Evolutionary conservation across 345 rosid genomes (phyloP), one percentile per base, ranked within the genome.

Genomic region (Eucalyptus victrix): DNA sequence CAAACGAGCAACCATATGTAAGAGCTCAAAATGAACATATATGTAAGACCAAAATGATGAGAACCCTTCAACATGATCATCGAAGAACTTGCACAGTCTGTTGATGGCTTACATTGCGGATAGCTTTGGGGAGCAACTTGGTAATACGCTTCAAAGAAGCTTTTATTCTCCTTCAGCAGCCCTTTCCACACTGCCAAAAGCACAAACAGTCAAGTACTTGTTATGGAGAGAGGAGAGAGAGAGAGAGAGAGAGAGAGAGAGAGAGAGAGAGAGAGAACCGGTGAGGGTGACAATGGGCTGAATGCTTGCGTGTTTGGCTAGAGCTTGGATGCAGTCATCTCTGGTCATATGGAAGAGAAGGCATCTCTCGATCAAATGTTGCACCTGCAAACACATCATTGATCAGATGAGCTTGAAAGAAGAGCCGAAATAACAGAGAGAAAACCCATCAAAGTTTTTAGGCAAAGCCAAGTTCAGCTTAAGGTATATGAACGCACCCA

Each of bases 361-460:
- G 90, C 96, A 94, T 89, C 93, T 92, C 93, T 93, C 95, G 80
- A 93, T 94, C 96, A 93, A 89, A 58, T 93, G 91, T 49, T 94
- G 96, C 91, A 94, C 96, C 95, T 94, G 60, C 47, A 81, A 5
- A 76, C 42, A 19, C 23, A 19, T 37, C 83, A 3, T 72, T 37
- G 45, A 21, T 37, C 23, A 72, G 45, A 72, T 18, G 26, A 72
- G 40, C 83, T 72, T 21, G 45, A 72, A 19, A 72, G 13, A 72
- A 72, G 83, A 40, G 2, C 12, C 42, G 2, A 37, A 21, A 72
- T 6, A 21, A 72, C 44, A 72, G 13, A 69, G 24, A 34, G 42
- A 69, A 76, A 76, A 72, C 83, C 83, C 16, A 37, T 37, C 83
- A 76, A 76, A 76, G 12, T 40, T 37, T 15, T 76, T 37, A 2